These are phyloP conservation scores for Xylariaceae sp. DNA, from an alignment of 2,329 filamentous ascomycete species.

Conservation along the genomic window DNA sequence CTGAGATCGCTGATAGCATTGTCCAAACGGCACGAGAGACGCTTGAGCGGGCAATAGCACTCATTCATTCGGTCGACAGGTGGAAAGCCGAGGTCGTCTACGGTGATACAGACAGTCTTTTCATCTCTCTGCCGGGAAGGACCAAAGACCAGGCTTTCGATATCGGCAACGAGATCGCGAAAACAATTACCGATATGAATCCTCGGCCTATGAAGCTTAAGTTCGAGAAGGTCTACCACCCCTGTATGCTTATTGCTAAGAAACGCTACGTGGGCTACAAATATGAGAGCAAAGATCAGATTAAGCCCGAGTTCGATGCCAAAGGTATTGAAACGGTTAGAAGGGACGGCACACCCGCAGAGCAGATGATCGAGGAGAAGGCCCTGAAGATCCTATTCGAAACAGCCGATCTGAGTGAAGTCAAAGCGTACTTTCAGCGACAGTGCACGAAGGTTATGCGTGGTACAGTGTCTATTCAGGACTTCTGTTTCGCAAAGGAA, in stretches of 20 bases:
- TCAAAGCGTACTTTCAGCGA: constrained; percentile 83
- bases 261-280: constrained; percentile 98
- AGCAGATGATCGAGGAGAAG: constrained; percentile 95
- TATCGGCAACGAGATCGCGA: constrained; percentile 87
- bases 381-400: constrained; percentile 84
- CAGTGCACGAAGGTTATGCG: constrained; percentile 93
- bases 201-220: constrained; percentile 91
- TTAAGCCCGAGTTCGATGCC: constrained; percentile 84
- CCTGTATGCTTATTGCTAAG: constrained; percentile 89
- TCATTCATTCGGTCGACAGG: constrained; percentile 78
- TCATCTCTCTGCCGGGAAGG: constrained; percentile 81
- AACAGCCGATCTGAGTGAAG: constrained; percentile 78
- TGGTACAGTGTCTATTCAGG: constrained; percentile 80
- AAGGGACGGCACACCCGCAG: constrained; percentile 86
- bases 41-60: constrained; percentile 83
- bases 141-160: constrained; percentile 85
- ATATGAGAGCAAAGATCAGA: constrained; percentile 74
- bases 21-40: constrained; percentile 95
- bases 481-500: constrained; percentile 93
- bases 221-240: constrained; percentile 97
- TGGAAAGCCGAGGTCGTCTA: constrained; percentile 98
- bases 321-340: constrained; percentile 98
- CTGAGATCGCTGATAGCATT: constrained; percentile 96
- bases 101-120: constrained; percentile 93
- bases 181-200: constrained; percentile 81